Conservation (phyloP, 139 green algal species). For the Micractinium conductrix region DNA sequence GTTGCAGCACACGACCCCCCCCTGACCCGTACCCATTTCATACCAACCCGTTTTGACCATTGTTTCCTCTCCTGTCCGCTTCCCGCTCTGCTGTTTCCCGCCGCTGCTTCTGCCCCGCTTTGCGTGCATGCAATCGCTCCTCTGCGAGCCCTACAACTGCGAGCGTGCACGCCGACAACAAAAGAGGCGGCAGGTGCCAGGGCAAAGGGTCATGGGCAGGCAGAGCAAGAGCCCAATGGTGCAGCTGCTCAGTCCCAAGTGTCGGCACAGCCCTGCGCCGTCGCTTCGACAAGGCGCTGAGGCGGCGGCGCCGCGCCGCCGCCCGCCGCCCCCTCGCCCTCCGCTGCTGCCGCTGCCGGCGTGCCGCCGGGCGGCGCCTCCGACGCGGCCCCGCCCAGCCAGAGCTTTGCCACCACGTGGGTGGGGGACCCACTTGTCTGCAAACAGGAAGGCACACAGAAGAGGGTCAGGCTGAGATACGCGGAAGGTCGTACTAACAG, state of each 20-base stretch:
- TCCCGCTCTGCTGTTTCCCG: background rate
- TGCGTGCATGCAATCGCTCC: background rate
- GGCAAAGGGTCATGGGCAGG: background rate
- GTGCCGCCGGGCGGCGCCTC: background rate
- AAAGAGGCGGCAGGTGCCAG: background rate
- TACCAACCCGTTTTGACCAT: too few species aligned
- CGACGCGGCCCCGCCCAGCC: background rate
- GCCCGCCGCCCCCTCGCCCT: too few species aligned
- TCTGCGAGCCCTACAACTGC: background rate
- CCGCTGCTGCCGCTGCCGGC: background rate
- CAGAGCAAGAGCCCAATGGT: background rate
- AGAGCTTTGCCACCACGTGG: constrained; percentile 41
- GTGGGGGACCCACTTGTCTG: constrained; percentile 47
- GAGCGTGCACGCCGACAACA: background rate
- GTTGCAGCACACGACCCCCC: too few species aligned
- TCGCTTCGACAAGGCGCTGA: too few species aligned
- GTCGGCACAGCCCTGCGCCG: background rate
- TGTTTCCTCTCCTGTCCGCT: too few species aligned
- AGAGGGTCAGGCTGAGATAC: too few species aligned
- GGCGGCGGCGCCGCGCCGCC: too few species aligned
- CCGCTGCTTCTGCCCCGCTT: background rate
- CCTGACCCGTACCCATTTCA: too few species aligned
- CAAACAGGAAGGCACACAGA: too few species aligned
- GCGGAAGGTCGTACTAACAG: too few species aligned
- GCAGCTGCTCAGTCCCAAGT: background rate